Evolutionary conservation across 75 land plant species (phyloP).

Genomic region (Picea sitchensis): DNA sequence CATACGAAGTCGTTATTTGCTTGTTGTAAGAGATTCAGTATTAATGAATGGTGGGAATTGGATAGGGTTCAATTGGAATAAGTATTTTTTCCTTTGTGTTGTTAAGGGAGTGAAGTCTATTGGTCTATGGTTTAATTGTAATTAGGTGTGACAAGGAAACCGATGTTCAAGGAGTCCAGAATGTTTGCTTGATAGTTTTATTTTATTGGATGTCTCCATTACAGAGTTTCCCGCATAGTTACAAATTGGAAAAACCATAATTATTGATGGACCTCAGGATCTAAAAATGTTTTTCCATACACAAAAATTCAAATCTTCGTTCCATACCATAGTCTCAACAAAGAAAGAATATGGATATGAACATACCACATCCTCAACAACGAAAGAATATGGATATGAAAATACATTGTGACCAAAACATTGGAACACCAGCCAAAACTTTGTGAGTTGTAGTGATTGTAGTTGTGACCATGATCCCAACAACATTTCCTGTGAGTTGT

Average conservation of each 20-base stretch:
- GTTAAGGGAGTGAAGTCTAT: no score
- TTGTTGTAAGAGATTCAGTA: no score
- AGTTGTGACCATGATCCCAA: slow-evolving; percentile 32
- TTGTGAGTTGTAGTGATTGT: slow-evolving; percentile 24
- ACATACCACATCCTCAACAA: no score
- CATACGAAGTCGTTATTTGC: no score
- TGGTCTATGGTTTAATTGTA: no score
- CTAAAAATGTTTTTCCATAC: background rate
- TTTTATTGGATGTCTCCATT: slow-evolving; percentile 17
- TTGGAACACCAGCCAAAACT: slow-evolving; percentile 50
- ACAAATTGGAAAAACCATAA: background rate
- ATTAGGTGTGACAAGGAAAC: no score
- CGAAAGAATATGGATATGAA: slow-evolving; percentile 74
- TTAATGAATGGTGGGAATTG: no score
- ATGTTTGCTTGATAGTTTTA: slow-evolving; percentile 16
- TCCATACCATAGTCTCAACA: slow-evolving; percentile 69
- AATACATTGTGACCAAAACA: slow-evolving; percentile 89
- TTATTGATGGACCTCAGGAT: background rate
- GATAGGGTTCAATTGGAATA: no score
- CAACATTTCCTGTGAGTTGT: no score
- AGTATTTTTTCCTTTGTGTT: no score
- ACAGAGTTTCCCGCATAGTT: background rate
- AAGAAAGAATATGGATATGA: no score
- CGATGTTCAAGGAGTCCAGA: no score
- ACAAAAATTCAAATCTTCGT: background rate